phyloP scores from a whole-genome alignment of 2,329 filamentous ascomycete genomes.

The Shiraia bambusicola region DNA sequence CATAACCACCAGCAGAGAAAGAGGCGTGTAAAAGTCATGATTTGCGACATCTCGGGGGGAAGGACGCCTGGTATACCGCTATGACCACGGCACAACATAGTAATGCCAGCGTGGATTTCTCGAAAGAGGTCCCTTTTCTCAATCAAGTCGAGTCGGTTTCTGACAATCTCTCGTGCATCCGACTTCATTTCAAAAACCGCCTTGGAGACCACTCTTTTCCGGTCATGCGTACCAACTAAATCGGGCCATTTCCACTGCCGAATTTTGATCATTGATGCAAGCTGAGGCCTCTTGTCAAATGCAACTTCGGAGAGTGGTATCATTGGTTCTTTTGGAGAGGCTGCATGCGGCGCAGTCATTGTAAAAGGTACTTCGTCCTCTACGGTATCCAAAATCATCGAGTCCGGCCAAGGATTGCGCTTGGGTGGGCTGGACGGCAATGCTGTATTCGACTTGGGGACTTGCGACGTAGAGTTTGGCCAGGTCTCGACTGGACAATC shows the following conservation, averaged over 20 bases:
- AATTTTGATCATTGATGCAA: constrained; percentile 29
- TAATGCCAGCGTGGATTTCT: constrained; percentile 28
- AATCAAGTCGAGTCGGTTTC: constrained; percentile 21
- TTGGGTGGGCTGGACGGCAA: too few species aligned
- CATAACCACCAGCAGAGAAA: constrained; percentile 42
- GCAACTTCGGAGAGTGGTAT: neutral
- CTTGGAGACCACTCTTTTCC: constrained; percentile 50
- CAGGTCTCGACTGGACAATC: too few species aligned
- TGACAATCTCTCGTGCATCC: constrained; percentile 22
- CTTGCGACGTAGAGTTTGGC: too few species aligned
- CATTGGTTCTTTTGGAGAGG: neutral
- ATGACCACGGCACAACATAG: constrained; percentile 22
- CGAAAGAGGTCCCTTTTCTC: constrained; percentile 19
- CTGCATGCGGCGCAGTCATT: neutral
- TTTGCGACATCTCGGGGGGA: constrained; percentile 26
- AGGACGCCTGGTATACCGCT: constrained; percentile 29
- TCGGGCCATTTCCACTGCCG: constrained; percentile 38
- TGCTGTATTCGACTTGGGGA: neutral
- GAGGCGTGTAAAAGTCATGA: constrained; percentile 27
- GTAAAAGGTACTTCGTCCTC: constrained; percentile 4
- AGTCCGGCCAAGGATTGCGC: constrained; percentile 1
- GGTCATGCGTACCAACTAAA: constrained; percentile 44
- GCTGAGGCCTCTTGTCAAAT: constrained; percentile 22
- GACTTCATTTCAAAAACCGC: constrained; percentile 38
- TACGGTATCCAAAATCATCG: constrained; percentile 6